These are phyloP conservation scores for Pterocarpus santalinus DNA, from an alignment of 306 rosid genomes.

Conservation along the genomic window DNA sequence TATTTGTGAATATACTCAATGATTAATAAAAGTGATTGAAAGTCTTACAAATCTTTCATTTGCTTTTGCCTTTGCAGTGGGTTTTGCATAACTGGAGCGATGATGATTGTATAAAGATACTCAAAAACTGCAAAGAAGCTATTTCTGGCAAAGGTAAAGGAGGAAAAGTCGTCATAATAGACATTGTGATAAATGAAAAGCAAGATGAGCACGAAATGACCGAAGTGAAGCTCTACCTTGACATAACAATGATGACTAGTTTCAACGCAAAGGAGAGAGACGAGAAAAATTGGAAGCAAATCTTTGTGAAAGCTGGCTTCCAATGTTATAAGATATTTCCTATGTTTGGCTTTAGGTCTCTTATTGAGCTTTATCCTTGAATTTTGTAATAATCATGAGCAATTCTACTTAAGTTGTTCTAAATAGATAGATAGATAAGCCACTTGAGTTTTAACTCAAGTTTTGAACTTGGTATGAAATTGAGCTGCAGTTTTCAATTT, in stretches of 20 bases:
- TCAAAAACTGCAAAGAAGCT: too few relatives aligned
- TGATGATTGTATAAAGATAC: too few relatives aligned
- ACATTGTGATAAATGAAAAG: too few relatives aligned
- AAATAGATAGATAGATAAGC: background rate
- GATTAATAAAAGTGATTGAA: background rate
- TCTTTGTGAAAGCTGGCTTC: slow-evolving; percentile 19
- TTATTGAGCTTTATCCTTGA: slow-evolving; percentile 24
- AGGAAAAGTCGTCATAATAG: too few relatives aligned
- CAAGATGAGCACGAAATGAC: slow-evolving; percentile 19
- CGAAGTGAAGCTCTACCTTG: background rate
- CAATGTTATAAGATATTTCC: slow-evolving; percentile 23
- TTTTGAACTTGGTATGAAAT: background rate
- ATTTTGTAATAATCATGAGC: too few relatives aligned
- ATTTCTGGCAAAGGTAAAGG: too few relatives aligned
- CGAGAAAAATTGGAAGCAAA: background rate
- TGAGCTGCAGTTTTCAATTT: too few relatives aligned
- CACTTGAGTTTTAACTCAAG: background rate
- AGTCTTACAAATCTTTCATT: background rate
- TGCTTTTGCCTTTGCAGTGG: slow-evolving; percentile 14
- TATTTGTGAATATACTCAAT: background rate
- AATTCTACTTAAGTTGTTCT: too few relatives aligned
- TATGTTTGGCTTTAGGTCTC: slow-evolving; percentile 14
- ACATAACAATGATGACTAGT: slow-evolving; percentile 21
- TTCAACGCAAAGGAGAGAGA: slow-evolving; percentile 35
- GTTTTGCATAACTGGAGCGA: background rate